phyloP scores from a whole-genome alignment of 1,284 basidiomycete genomes.

The Ceratobasidium sp. region DNA sequence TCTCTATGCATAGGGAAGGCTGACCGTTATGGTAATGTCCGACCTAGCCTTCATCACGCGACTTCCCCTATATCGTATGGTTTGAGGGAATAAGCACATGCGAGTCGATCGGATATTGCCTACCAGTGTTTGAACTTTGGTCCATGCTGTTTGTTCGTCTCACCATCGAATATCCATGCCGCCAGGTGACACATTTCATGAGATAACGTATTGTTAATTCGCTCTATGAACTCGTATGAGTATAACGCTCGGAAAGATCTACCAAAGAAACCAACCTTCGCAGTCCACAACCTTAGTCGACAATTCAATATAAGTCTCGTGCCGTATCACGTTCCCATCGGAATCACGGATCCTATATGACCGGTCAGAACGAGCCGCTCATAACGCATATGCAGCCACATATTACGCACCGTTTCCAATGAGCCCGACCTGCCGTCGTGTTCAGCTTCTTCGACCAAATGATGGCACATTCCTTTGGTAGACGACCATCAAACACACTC shows the following conservation, averaged over 20 bases:
- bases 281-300: slow-evolving; percentile 80
- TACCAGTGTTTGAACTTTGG: slow-evolving; percentile 75
- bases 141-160: slow-evolving; percentile 74
- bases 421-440: slow-evolving; percentile 81
- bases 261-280: slow-evolving; percentile 63
- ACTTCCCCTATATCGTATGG: slow-evolving; percentile 62
- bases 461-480: slow-evolving; percentile 69
- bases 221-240: slow-evolving; percentile 58
- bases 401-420: slow-evolving; percentile 68
- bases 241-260: not conserved
- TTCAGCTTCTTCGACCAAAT: slow-evolving; percentile 77
- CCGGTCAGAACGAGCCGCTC: slow-evolving; percentile 7
- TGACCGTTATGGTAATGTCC: slow-evolving; percentile 77
- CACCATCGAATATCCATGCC: slow-evolving; percentile 77
- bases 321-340: slow-evolving; percentile 63
- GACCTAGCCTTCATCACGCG: slow-evolving; percentile 69
- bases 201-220: slow-evolving; percentile 79
- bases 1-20: slow-evolving; percentile 45
- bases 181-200: slow-evolving; percentile 92
- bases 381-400: not conserved
- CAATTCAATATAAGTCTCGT: slow-evolving; percentile 71
- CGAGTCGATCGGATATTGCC: slow-evolving; percentile 45
- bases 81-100: too few species aligned
- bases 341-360: slow-evolving; percentile 32
- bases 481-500: slow-evolving; percentile 58